phyloP scores from a whole-genome alignment of 768 basidiomycete species.

The Pholiota microspora region DNA sequence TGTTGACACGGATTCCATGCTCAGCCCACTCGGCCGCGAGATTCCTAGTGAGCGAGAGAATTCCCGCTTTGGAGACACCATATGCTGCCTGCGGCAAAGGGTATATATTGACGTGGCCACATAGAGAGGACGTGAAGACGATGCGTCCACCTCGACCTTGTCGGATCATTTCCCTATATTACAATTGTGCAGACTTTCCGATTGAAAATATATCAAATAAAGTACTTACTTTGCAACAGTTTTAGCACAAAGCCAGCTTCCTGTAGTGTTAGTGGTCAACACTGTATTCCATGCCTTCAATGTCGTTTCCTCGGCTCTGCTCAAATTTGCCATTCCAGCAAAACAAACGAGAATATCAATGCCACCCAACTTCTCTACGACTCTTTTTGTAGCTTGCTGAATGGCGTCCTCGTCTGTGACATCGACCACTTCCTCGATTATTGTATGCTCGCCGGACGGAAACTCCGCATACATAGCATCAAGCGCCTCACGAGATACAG shows the following conservation, averaged over 20 bases:
- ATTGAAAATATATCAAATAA: not conserved
- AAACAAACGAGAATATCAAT: conserved; percentile 40
- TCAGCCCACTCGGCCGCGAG: not conserved
- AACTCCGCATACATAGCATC: conserved; percentile 23
- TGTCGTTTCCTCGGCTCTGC: conserved; percentile 29
- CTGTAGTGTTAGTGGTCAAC: conserved; percentile 41
- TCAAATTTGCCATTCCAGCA: conserved; percentile 36
- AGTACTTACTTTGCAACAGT: conserved; percentile 33
- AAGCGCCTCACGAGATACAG: conserved; percentile 22
- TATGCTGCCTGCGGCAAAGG: not conserved
- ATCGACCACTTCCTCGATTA: conserved; percentile 33
- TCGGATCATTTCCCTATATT: not conserved
- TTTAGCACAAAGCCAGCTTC: conserved; percentile 45
- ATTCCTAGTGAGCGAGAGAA: not conserved
- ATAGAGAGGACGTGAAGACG: not conserved
- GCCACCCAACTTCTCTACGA: conserved; percentile 23
- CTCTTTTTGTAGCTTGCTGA: conserved; percentile 24
- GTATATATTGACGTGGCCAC: not conserved
- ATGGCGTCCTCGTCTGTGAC: conserved; percentile 32
- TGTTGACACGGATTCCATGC: not conserved
- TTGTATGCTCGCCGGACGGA: conserved; percentile 24
- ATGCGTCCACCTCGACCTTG: not conserved
- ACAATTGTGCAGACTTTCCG: not conserved
- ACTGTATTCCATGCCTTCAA: conserved; percentile 34
- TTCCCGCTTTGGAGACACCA: not conserved